Base-by-base conservation (phyloP, 352 stramenopile genomes). In the Pythium apleroticum region DNA sequence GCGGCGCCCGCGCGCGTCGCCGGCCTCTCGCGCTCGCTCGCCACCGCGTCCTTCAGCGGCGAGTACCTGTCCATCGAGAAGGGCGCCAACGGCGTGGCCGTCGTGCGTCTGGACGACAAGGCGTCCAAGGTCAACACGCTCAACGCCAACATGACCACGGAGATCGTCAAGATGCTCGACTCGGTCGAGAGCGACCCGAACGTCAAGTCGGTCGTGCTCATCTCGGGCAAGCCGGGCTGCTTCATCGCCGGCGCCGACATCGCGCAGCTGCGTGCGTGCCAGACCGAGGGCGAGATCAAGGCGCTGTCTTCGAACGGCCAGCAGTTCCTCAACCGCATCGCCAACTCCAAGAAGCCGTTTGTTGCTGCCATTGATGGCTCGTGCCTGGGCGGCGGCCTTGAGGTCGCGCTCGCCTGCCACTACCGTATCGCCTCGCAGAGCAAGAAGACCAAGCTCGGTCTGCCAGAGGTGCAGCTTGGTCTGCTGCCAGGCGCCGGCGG, bases 181-280 rank as follows among this genome's bases (percentile, higher is more conserved):
- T 91, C 93, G 35, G 90, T 98, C 68, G 78, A 97, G 62, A 83
- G 73, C 68, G 94, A 98, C 73, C 63, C 76, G 17, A 84, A 82
- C 60, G 91, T 99, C 72, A 98, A 98, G 82, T 97, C 93, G 25
- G 93, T 98, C 35, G 97, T 99, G 65, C 97, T 99, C 77, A 97
- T 98, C 39, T 99, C 96, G 24, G 91, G 80, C 63, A 99, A 99
- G 75, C 90, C 94, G 0, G 95, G 97, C 56, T 98, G 97, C 77
- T 99, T 99, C 76, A 99, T 99, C 73, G 97, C 97, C 17, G 97
- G 97, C 48, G 97, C 97, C 5, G 97, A 99, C 73, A 99, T 99
- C 78, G 86, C 93, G 52, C 96, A 99, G 78, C 95, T 99, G 24
- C 75, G 82, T 55, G 88, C 81, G 45, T 83, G 76, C 70, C 86